Percentiles rank a stretch among this genome's conserved stretches.
Evolutionary conservation across 805 yeast genomes (phyloP).

Genomic region (Teunomyces cretensis): DNA sequence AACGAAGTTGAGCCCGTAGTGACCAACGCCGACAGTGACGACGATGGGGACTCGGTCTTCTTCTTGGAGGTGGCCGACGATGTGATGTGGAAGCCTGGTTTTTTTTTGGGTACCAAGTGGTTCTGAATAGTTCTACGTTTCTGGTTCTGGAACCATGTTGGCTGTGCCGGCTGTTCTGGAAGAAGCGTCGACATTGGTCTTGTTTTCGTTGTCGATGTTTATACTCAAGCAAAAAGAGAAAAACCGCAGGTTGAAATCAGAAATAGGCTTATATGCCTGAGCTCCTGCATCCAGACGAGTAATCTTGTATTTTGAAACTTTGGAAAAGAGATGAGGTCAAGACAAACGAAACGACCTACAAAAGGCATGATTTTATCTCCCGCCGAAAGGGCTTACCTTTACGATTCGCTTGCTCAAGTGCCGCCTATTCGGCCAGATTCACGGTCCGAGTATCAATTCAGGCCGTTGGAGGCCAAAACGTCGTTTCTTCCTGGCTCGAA

Average conservation of each 20-base stretch:
- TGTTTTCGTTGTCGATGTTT: not conserved
- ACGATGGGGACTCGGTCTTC: constrained; percentile 7
- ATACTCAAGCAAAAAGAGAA: not conserved
- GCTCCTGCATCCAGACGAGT: not conserved
- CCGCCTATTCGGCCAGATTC: constrained; percentile 87
- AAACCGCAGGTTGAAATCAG: not conserved
- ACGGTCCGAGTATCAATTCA: constrained; percentile 66
- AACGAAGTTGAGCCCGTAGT: not conserved
- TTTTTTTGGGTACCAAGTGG: constrained; percentile 41
- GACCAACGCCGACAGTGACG: constrained; percentile 4
- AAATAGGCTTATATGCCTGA: not conserved
- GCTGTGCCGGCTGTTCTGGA: constrained; percentile 16
- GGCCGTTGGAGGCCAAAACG: constrained; percentile 82
- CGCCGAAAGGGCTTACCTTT: constrained; percentile 73
- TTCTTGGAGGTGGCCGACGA: constrained; percentile 16
- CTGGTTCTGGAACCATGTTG: constrained; percentile 38
- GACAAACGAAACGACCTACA: not conserved
- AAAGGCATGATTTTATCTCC: constrained; percentile 62
- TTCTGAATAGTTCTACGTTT: constrained; percentile 40
- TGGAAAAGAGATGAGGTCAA: not conserved
- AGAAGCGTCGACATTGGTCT: not conserved
- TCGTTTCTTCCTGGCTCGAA: constrained; percentile 83
- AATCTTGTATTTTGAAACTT: not conserved
- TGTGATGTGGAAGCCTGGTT: constrained; percentile 38
- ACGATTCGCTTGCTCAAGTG: constrained; percentile 60